Evolutionary conservation across 257 asterid genomes (phyloP), one percentile per base, ranked within the genome.

Genomic region (Solanum pimpinellifolium): DNA sequence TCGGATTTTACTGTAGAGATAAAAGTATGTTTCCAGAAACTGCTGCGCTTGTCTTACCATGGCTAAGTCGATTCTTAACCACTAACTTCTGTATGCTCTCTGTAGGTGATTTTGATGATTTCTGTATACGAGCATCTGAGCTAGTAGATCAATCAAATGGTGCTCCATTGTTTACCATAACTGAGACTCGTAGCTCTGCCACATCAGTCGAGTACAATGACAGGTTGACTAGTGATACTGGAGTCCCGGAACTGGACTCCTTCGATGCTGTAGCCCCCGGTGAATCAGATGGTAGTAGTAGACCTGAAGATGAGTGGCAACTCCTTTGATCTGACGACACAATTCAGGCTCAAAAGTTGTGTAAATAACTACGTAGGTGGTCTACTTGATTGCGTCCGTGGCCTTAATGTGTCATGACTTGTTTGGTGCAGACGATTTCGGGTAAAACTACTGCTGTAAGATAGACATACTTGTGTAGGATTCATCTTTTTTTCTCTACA

Each of bases 251-350:
- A 62, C 75, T 88, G 84, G 92, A 86, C 72, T 75, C 91, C 37
- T 76, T 86, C 29, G 90, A 92, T 69, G 84, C 39, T 78, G 77
- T 73, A 47, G 27, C 85, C 15, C 70, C 73, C 2, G 91, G 86
- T 74, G 94, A 87, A 37, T 75, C 89, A 0, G 95, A 90, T 80
- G 89, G 78, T 85, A 78, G 87, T 86, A 90, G 87, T 84, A 90
- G 88, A n/a, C 95, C 92, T 76, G 99, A 94, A 89, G 99, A 97
- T 47, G 99, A 97, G 27, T 97, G 99, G 99, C 97, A 97, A 91
- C 94, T 97, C 74, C 97, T 97, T 41, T 97, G 92, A 94, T 62
- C 70, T 47, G 59, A 70, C 77, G 25, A 47, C 87, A 83, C 37
- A 86, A 77, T 11, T 72, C 46, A 66, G 39, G 65, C 81, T 70